These are phyloP conservation scores for Backusella psychrophila DNA, from an alignment of 192 early-diverging fungal species.

Conservation along the genomic window DNA sequence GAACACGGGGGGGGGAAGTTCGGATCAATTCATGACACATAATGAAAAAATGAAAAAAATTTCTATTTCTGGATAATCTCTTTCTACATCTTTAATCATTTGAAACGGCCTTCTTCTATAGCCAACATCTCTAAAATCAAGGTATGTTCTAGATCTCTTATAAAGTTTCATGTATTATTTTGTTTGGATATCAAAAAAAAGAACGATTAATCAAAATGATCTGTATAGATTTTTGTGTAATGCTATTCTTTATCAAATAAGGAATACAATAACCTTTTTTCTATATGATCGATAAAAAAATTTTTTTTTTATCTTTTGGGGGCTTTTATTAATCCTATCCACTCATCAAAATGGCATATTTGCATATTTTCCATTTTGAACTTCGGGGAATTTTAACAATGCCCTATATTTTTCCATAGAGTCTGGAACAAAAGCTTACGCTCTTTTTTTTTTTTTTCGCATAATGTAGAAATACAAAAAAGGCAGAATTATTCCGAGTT, in stretches of 20 bases:
- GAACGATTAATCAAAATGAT: background rate
- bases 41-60: background rate
- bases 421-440: background rate
- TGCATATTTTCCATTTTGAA: background rate
- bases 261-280: slow-evolving; percentile 3
- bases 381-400: background rate
- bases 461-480: too few species aligned
- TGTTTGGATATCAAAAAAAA: background rate
- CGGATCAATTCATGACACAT: background rate
- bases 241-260: background rate
- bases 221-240: background rate
- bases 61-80: background rate
- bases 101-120: background rate
- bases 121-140: background rate
- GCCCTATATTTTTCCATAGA: background rate
- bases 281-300: background rate
- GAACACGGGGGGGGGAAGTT: background rate
- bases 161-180: background rate
- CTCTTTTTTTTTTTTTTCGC: too few species aligned
- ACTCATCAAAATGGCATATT: background rate
- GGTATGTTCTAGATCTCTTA: background rate
- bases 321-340: background rate
- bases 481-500: too few species aligned
- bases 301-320: background rate
- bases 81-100: background rate